Evolutionary conservation across 2,329 filamentous ascomycete species (phyloP).

Genomic region (Lasiodiplodia sp.): DNA sequence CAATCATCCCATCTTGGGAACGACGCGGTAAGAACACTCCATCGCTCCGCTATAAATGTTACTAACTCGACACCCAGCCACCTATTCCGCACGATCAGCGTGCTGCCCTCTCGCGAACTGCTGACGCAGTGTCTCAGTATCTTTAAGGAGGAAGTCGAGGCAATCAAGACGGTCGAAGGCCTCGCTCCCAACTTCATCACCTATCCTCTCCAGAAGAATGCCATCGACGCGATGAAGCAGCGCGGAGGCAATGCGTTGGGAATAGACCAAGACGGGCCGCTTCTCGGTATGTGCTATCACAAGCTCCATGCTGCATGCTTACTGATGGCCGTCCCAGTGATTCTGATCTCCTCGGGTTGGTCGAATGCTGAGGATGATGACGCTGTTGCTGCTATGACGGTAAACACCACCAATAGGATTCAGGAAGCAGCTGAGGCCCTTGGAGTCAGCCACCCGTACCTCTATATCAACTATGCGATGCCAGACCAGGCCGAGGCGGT

Average conservation of each 20-base stretch:
- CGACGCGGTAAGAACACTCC: constrained; percentile 9
- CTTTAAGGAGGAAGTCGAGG: constrained; percentile 1
- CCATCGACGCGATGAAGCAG: constrained; percentile 1
- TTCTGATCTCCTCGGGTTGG: not conserved
- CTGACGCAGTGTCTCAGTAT: not conserved
- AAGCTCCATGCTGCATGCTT: not conserved
- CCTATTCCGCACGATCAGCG: not conserved
- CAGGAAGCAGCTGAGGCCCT: not conserved
- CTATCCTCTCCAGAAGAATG: constrained; percentile 1
- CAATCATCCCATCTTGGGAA: constrained; percentile 27
- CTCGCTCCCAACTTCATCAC: constrained; percentile 3
- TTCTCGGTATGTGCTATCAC: not conserved
- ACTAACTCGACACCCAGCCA: constrained; percentile 12
- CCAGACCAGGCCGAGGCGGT: constrained; percentile 29
- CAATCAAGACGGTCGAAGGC: not conserved
- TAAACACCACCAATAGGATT: not conserved
- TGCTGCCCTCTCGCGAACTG: not conserved
- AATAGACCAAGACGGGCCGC: not conserved
- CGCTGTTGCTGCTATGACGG: not conserved
- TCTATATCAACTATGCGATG: constrained; percentile 23
- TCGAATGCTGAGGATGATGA: not conserved
- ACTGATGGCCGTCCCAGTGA: not conserved
- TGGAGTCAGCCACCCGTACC: not conserved
- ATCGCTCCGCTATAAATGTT: not conserved
- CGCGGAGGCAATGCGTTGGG: constrained; percentile 5